These are phyloP conservation scores for Chytriomyces sp. DNA, from an alignment of 192 early-diverging fungal species.

Conservation along the genomic window DNA sequence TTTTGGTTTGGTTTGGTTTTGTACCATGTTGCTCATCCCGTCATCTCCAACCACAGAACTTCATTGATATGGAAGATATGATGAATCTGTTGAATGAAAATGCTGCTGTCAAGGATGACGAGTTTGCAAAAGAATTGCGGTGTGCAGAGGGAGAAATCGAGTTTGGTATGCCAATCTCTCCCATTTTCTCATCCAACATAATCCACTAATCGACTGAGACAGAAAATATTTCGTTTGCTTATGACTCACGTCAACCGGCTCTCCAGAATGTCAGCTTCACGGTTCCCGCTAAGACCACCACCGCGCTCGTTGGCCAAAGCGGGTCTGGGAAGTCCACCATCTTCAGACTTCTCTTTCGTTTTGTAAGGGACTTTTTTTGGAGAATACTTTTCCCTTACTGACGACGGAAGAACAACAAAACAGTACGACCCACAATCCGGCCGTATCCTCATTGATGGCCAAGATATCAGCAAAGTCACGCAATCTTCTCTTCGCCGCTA, in stretches of 20 bases:
- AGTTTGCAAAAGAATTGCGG: slow-evolving; percentile 60
- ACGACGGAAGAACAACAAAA: slow-evolving; percentile 15
- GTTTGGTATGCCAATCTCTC: no score
- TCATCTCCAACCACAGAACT: slow-evolving; percentile 26
- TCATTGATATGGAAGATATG: slow-evolving; percentile 96
- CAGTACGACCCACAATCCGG: slow-evolving; percentile 80
- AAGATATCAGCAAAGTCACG: slow-evolving; percentile 55
- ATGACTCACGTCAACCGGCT: slow-evolving; percentile 72
- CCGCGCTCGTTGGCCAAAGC: slow-evolving; percentile 79
- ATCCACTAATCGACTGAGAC: no score
- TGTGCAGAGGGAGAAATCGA: slow-evolving; percentile 64
- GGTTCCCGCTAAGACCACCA: slow-evolving; percentile 70
- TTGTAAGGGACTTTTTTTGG: slow-evolving; percentile 22
- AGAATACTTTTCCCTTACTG: not conserved
- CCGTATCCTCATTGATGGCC: slow-evolving; percentile 83
- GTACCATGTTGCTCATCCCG: not conserved
- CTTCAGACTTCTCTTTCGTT: slow-evolving; percentile 33
- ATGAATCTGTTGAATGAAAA: slow-evolving; percentile 73
- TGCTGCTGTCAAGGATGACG: slow-evolving; percentile 65
- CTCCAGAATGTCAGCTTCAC: slow-evolving; percentile 65
- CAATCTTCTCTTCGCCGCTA: slow-evolving; percentile 75
- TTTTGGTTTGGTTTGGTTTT: not conserved
- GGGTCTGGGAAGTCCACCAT: slow-evolving; percentile 67
- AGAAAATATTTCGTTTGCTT: slow-evolving; percentile 69
- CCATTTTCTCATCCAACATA: no score